A percentile compares a stretch with the other conserved stretches of the same genome.
These are phyloP conservation scores for Phaseolus coccineus DNA, from an alignment of 331 rosid species.

Conservation along the genomic window DNA sequence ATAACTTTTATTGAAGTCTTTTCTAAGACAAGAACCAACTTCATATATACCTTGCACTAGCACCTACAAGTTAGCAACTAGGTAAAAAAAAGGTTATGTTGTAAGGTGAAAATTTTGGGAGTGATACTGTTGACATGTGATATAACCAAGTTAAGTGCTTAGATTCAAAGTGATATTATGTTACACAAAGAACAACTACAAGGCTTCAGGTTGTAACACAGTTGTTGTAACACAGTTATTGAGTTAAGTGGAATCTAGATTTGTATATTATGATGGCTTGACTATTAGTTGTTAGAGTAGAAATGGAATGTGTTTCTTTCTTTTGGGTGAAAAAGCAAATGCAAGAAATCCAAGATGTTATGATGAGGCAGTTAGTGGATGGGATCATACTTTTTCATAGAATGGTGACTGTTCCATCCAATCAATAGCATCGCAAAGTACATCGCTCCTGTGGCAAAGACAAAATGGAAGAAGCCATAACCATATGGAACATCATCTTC, in stretches of 20 bases:
- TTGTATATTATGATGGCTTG: neutral
- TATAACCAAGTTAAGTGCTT: neutral
- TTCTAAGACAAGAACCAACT: constrained; percentile 23
- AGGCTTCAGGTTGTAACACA: neutral
- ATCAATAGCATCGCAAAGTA: constrained; percentile 92
- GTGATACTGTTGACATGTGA: no score
- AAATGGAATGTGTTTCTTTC: neutral
- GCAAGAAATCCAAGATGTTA: constrained; percentile 10
- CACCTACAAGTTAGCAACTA: constrained; percentile 2
- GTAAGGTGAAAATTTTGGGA: neutral
- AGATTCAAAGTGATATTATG: neutral
- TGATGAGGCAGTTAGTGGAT: neutral
- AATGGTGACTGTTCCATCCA: constrained; percentile 83
- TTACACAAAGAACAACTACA: neutral
- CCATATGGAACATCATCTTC: constrained; percentile 96
- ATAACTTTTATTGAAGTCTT: neutral
- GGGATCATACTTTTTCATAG: constrained; percentile 72
- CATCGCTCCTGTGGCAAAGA: constrained; percentile 98
- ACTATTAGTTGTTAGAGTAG: neutral
- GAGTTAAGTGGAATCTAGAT: neutral
- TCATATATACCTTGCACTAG: constrained; percentile 15
- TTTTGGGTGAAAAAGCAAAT: constrained; percentile 20
- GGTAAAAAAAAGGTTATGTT: neutral
- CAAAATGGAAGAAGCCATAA: constrained; percentile 97
- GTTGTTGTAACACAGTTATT: neutral